These are phyloP conservation scores for Orychophragmus violaceus DNA, from an alignment of 345 rosid species.

Conservation along the genomic window DNA sequence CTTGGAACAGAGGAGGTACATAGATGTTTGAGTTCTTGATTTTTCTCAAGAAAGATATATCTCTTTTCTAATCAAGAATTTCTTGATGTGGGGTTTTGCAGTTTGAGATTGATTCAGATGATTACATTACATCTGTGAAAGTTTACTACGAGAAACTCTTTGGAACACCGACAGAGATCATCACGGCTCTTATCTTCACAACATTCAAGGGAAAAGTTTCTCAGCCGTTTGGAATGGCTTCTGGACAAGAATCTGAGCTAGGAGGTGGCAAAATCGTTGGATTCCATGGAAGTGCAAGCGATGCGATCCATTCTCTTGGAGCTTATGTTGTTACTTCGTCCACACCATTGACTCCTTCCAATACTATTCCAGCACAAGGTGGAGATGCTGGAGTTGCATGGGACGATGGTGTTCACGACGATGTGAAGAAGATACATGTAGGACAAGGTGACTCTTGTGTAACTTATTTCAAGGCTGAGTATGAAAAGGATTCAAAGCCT, in stretches of 20 bases:
- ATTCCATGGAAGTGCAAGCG: slow-evolving; percentile 26
- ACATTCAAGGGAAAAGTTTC: slow-evolving; percentile 23
- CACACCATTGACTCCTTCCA: slow-evolving; percentile 11
- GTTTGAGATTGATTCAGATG: slow-evolving; percentile 22
- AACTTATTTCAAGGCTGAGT: slow-evolving; percentile 18
- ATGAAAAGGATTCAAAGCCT: slow-evolving; percentile 15
- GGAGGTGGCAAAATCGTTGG: slow-evolving; percentile 30
- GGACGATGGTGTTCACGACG: slow-evolving; percentile 31
- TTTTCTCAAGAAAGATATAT: neutral
- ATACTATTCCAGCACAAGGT: slow-evolving; percentile 18
- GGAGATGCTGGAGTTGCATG: slow-evolving; percentile 31
- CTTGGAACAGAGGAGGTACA: slow-evolving; percentile 30
- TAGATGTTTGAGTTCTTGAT: neutral
- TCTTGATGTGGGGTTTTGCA: neutral
- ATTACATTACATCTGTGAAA: slow-evolving; percentile 22
- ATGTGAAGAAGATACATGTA: slow-evolving; percentile 19
- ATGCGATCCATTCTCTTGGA: slow-evolving; percentile 25
- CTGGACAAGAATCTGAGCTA: slow-evolving; percentile 23
- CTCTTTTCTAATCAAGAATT: neutral
- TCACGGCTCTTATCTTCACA: slow-evolving; percentile 21
- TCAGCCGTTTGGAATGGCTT: slow-evolving; percentile 19
- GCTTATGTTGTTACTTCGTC: slow-evolving; percentile 16
- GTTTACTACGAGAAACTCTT: slow-evolving; percentile 29
- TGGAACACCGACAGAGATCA: slow-evolving; percentile 3
- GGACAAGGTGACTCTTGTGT: slow-evolving; percentile 30